phyloP scores from a whole-genome alignment of 768 basidiomycete species.

The Mycena vitilis region DNA sequence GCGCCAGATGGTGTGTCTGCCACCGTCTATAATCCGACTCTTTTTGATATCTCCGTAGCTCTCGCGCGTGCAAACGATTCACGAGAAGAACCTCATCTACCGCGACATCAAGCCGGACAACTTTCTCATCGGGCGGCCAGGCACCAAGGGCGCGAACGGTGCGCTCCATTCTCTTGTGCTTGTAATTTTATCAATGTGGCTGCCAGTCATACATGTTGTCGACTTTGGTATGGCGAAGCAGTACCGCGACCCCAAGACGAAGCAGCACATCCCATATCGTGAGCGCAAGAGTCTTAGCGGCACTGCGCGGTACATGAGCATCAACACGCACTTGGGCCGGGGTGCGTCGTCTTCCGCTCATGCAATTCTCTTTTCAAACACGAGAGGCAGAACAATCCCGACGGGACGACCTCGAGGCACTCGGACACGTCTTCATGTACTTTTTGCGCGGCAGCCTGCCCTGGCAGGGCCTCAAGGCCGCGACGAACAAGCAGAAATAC shows the following conservation, averaged over 20 bases:
- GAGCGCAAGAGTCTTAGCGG: slow-evolving; percentile 98
- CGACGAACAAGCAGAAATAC: slow-evolving; percentile 99
- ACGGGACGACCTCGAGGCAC: slow-evolving; percentile 97
- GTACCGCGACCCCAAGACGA: slow-evolving; percentile 98
- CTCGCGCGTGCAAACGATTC: slow-evolving; percentile 95
- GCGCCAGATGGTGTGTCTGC: slow-evolving; percentile 84
- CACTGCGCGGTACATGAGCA: slow-evolving; percentile 99
- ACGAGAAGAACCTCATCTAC: slow-evolving; percentile 99
- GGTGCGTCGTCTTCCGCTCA: slow-evolving; percentile 60
- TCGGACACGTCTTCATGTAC: slow-evolving; percentile 99
- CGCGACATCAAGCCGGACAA: slow-evolving; percentile 99
- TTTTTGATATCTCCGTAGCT: slow-evolving; percentile 61
- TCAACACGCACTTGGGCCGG: slow-evolving; percentile 98
- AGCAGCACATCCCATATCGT: slow-evolving; percentile 99
- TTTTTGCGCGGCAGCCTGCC: slow-evolving; percentile 96
- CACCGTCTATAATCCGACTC: not conserved
- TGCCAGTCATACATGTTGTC: slow-evolving; percentile 87
- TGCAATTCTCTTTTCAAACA: slow-evolving; percentile 20
- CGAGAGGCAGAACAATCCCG: slow-evolving; percentile 80
- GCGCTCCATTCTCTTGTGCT: slow-evolving; percentile 37
- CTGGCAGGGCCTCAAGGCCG: slow-evolving; percentile 99
- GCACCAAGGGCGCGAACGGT: slow-evolving; percentile 91
- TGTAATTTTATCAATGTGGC: slow-evolving; percentile 4
- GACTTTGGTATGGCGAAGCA: slow-evolving; percentile 99
- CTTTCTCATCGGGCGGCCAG: slow-evolving; percentile 95